A percentile compares a stretch with the other conserved stretches of the same genome.
Conservation (phyloP, 352 stramenopile species). For the Pythium folliculosum region DNA sequence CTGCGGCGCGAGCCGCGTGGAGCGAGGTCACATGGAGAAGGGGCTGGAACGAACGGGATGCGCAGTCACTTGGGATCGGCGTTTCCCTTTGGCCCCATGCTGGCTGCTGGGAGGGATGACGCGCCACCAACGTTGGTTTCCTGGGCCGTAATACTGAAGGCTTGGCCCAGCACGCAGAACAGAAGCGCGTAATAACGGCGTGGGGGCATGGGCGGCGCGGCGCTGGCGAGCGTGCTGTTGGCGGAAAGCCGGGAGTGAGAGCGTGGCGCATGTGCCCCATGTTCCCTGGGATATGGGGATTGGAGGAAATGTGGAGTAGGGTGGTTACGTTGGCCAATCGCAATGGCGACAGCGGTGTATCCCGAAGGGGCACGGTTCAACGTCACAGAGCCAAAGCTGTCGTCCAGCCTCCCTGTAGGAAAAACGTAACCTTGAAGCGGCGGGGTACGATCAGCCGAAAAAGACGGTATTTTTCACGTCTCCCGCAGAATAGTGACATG, state of each 20-base stretch:
- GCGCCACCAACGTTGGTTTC: neutral
- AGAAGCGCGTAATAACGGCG: neutral
- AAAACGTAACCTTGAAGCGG: slow-evolving; percentile 13
- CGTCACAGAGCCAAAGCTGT: slow-evolving; percentile 12
- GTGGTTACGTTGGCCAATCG: slow-evolving; percentile 36
- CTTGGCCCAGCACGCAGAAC: neutral
- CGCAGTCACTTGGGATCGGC: slow-evolving; percentile 7
- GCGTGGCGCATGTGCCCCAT: slow-evolving; percentile 40
- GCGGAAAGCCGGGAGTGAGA: neutral
- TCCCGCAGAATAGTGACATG: no score
- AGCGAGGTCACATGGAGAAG: neutral
- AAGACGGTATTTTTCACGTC: neutral
- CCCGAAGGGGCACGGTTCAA: slow-evolving; percentile 20
- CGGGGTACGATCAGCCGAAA: slow-evolving; percentile 5
- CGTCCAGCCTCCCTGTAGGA: slow-evolving; percentile 15
- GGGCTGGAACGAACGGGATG: neutral
- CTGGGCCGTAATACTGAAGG: no score
- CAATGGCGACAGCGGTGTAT: slow-evolving; percentile 10
- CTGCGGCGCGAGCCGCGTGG: slow-evolving; percentile 5
- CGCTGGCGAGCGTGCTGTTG: no score
- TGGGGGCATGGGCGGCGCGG: neutral
- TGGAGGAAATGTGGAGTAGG: slow-evolving; percentile 21
- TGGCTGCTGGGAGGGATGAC: slow-evolving; percentile 19
- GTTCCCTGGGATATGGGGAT: slow-evolving; percentile 48
- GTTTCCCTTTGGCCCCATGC: neutral